These are phyloP conservation scores for Lasiosphaeria miniovina DNA, from an alignment of 495 filamentous ascomycete genomes.

Conservation along the genomic window DNA sequence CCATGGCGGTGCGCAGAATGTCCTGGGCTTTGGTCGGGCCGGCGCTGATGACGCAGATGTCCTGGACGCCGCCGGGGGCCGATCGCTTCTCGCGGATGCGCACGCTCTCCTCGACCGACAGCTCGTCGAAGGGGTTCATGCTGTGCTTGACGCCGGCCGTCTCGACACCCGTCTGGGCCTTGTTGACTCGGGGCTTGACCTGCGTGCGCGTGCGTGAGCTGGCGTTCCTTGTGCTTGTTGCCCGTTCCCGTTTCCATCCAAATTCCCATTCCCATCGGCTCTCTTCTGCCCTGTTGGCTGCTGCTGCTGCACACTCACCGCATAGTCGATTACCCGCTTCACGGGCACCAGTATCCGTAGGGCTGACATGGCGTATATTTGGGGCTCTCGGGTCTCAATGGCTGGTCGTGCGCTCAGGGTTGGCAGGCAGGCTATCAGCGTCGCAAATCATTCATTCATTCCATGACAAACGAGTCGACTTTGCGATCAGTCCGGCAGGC, in stretches of 20 bases:
- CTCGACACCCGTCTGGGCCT: constrained; percentile 88
- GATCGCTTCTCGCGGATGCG: constrained; percentile 79
- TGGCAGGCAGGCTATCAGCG: constrained; percentile 1
- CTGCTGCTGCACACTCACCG: constrained; percentile 53
- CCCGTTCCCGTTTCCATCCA: neutral
- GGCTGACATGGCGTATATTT: constrained; percentile 61
- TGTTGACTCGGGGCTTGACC: constrained; percentile 98
- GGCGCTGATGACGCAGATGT: constrained; percentile 85
- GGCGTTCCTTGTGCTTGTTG: neutral
- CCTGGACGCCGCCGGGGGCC: constrained; percentile 62
- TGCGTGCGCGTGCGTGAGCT: constrained; percentile 34
- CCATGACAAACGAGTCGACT: constrained; percentile 18
- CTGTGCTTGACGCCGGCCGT: constrained; percentile 90
- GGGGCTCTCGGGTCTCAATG: constrained; percentile 20
- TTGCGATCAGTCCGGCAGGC: constrained; percentile 7
- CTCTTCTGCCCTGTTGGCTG: neutral
- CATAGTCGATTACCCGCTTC: constrained; percentile 99
- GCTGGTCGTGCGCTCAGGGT: constrained; percentile 11
- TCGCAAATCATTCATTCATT: constrained; percentile 10
- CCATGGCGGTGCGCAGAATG: constrained; percentile 91
- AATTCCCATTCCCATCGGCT: neutral
- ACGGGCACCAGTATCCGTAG: constrained; percentile 92
- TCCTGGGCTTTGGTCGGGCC: constrained; percentile 85
- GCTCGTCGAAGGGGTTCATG: constrained; percentile 99
- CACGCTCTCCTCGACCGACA: constrained; percentile 93